Conservation (phyloP, 2,329 filamentous ascomycete genomes). For the Sarocladiaceae sp. region DNA sequence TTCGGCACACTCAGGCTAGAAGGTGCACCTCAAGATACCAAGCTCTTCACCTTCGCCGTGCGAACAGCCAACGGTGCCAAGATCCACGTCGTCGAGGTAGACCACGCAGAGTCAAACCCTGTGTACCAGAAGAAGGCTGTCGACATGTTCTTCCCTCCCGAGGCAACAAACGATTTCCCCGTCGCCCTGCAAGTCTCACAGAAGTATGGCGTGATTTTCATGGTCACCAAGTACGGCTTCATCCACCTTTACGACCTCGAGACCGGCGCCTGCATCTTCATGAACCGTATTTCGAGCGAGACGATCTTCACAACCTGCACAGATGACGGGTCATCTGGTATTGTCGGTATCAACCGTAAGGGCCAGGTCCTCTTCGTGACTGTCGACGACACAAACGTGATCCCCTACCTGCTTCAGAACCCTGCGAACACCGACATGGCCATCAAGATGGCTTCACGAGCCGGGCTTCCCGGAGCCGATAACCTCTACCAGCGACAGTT, state of each 20-base stretch:
- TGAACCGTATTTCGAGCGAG: slow-evolving; percentile 99
- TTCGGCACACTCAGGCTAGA: slow-evolving; percentile 88
- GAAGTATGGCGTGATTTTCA: slow-evolving; percentile 93
- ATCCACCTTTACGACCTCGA: slow-evolving; percentile 98
- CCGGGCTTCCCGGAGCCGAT: slow-evolving; percentile 88
- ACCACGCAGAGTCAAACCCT: slow-evolving; percentile 84
- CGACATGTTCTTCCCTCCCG: slow-evolving; percentile 94
- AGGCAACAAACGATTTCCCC: slow-evolving; percentile 94
- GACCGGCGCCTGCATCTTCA: slow-evolving; percentile 92
- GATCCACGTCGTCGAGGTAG: slow-evolving; percentile 95
- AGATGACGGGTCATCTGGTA: slow-evolving; percentile 77
- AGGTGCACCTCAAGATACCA: slow-evolving; percentile 82
- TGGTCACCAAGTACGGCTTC: slow-evolving; percentile 98
- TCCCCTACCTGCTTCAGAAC: slow-evolving; percentile 93
- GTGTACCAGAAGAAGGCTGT: slow-evolving; percentile 92
- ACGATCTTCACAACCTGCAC: slow-evolving; percentile 94
- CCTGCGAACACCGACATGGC: slow-evolving; percentile 89
- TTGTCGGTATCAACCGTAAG: slow-evolving; percentile 94
- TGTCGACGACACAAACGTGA: slow-evolving; percentile 84
- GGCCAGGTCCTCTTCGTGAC: slow-evolving; percentile 93
- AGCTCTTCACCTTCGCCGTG: slow-evolving; percentile 94
- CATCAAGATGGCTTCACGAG: slow-evolving; percentile 92
- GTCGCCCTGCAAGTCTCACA: slow-evolving; percentile 96
- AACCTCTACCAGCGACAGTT: slow-evolving; percentile 90
- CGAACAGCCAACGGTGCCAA: slow-evolving; percentile 85